Evolutionary conservation across 495 filamentous ascomycete species (phyloP), one percentile per base, ranked within the genome.

Genomic region (Hypoxylon crocopeplum): DNA sequence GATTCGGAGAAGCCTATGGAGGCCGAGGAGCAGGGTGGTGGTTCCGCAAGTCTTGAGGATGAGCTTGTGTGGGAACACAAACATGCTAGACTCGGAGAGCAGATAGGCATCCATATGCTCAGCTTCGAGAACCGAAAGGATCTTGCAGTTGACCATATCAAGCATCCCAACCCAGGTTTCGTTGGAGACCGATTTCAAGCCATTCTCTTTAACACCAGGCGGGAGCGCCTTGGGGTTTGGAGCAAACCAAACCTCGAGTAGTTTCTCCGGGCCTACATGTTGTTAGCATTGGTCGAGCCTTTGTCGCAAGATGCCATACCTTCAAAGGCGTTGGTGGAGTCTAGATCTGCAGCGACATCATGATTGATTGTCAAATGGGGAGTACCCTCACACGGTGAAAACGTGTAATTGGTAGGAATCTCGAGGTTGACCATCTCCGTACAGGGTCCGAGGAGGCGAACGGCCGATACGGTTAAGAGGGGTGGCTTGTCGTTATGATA

Each of bases 21-120:
- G 80, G 11, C 95, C 95, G 15, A 86, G 86, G 11, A 99, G 82
- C 57, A 99, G 77, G 0, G 95, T 99, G 3, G 95, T 99, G 5
- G 95, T 99, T 46, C 95, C 95, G 69, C 95, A 99, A 8, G 95
- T 99, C 85, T 99, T 99, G 38, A 99, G 81, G 62, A 99, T 96
- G 41, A 99, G 79, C 79, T 99, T 99, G 84, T 99, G 94, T 17
- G 92, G 92, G 73, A 96, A 99, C 62, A 99, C 92, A 72, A 99
- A 99, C 93, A 99, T 90, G 86, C 94, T 98, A 15, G 95, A 98
- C 76, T 99, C 95, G 45, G 94, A 98, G 46, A 99, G 84, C 25
- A 99, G 84, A 67, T 99, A 99, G 61, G 95, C 95, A 72, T 99
- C 95, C 51, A 97, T 87, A 74, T 95, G 85, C 58, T 97, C 92